Percentiles rank a stretch among this genome's conserved stretches.
phyloP scores from a whole-genome alignment of 805 yeast genomes.

The Lipomyces yamadae region DNA sequence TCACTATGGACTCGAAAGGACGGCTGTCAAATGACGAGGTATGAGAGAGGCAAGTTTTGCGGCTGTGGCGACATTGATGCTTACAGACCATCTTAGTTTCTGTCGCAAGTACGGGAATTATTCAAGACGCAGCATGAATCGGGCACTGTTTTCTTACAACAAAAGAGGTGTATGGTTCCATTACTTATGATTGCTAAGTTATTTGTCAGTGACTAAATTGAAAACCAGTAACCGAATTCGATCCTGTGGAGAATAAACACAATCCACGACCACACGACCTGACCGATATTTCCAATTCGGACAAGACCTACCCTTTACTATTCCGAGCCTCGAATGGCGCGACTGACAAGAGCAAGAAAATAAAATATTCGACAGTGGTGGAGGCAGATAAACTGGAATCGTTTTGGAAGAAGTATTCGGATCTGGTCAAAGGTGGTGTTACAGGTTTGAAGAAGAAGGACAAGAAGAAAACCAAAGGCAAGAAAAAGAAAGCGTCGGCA shows the following conservation, averaged over 20 bases:
- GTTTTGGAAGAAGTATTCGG: slow-evolving; percentile 80
- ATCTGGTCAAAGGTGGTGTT: slow-evolving; percentile 70
- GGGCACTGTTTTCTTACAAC: slow-evolving; percentile 48
- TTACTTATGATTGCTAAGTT: neutral
- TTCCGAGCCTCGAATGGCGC: slow-evolving; percentile 70
- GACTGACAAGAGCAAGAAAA: slow-evolving; percentile 49
- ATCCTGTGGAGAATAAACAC: slow-evolving; percentile 30
- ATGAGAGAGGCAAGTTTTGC: neutral
- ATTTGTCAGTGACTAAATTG: slow-evolving; percentile 20
- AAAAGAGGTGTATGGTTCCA: slow-evolving; percentile 43
- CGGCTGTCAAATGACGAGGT: slow-evolving; percentile 35
- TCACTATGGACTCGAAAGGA: slow-evolving; percentile 19
- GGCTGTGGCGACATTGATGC: neutral
- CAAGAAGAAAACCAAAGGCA: slow-evolving; percentile 70
- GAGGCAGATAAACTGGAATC: slow-evolving; percentile 61
- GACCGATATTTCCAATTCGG: slow-evolving; percentile 17
- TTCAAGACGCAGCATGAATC: slow-evolving; percentile 40
- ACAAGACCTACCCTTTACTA: slow-evolving; percentile 60
- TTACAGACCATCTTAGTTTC: slow-evolving; percentile 38
- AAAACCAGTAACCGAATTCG: slow-evolving; percentile 19
- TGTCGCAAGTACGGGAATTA: slow-evolving; percentile 40
- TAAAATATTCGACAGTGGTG: slow-evolving; percentile 74
- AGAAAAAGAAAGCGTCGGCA: slow-evolving; percentile 46
- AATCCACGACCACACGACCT: slow-evolving; percentile 23
- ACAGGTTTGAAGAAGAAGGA: slow-evolving; percentile 81